A percentile compares a stretch with the other conserved stretches of the same genome.
phyloP scores from a whole-genome alignment of 1,284 basidiomycete genomes.

The Trichosporon coremiiforme region DNA sequence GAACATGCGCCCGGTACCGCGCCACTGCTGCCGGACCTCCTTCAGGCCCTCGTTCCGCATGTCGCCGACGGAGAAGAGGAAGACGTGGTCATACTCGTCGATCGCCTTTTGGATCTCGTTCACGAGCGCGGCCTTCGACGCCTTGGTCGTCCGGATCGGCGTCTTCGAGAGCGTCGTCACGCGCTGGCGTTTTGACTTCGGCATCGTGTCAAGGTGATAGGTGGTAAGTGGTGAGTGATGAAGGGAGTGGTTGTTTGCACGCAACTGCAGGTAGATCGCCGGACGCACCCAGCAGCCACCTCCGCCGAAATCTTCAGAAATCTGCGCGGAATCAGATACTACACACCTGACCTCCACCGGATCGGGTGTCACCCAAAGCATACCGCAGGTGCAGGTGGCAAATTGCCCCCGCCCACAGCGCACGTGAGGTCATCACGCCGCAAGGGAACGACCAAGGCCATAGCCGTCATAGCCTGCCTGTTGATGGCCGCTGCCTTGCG shows the following conservation, averaged over 20 bases:
- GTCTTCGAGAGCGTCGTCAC: conserved; percentile 64
- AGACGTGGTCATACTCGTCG: conserved; percentile 90
- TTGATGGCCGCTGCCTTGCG: conserved; percentile 5
- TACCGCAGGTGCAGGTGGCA: background rate
- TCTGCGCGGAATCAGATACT: conserved; percentile 13
- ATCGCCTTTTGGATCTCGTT: conserved; percentile 66
- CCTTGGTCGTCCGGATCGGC: conserved; percentile 60
- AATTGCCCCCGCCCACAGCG: background rate
- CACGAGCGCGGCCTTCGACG: conserved; percentile 80
- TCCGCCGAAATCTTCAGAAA: conserved; percentile 17
- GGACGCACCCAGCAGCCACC: background rate
- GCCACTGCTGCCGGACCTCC: conserved; percentile 90
- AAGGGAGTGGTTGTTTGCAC: background rate
- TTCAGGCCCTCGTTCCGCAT: conserved; percentile 95
- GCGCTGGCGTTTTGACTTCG: conserved; percentile 83
- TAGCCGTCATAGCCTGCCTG: background rate
- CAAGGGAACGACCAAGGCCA: background rate
- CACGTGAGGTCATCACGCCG: conserved; percentile 18
- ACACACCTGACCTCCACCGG: background rate
- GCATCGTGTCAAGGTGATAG: conserved; percentile 62
- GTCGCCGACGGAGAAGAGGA: conserved; percentile 90
- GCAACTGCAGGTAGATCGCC: background rate
- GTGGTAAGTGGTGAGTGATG: background rate
- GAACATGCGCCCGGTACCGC: conserved; percentile 88
- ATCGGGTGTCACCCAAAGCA: background rate